Evolutionary conservation across 2,329 filamentous ascomycete genomes (phyloP).

Genomic region (Aureobasidium sp.): DNA sequence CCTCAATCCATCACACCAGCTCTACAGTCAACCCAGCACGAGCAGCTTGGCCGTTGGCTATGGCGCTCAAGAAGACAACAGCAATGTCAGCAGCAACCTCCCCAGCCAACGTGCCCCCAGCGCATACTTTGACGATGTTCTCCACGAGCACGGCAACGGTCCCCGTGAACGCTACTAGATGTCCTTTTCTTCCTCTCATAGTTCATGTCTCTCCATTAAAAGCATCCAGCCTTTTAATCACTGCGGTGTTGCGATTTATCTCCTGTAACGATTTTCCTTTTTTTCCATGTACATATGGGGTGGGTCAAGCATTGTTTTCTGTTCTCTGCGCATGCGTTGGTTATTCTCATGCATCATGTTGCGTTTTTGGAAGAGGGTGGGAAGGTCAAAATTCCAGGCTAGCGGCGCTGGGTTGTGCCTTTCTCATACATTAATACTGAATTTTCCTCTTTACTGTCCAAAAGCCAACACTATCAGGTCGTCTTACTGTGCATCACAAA

Average conservation of each 20-base stretch:
- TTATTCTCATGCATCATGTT: not conserved
- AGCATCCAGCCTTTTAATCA: not conserved
- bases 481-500: too few relatives aligned
- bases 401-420: not conserved
- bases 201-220: not conserved
- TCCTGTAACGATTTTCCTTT: not conserved
- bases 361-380: not conserved
- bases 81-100: constrained; percentile 34
- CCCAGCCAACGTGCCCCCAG: constrained; percentile 69
- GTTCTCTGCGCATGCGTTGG: not conserved
- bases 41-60: constrained; percentile 27
- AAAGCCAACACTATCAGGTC: too few relatives aligned
- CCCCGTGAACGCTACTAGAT: constrained; percentile 15
- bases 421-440: not conserved
- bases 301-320: not conserved
- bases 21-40: constrained; percentile 29
- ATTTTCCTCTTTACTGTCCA: too few relatives aligned
- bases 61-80: constrained; percentile 33
- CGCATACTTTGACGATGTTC: constrained; percentile 81
- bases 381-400: not conserved
- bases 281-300: not conserved
- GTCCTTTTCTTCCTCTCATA: not conserved
- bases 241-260: not conserved
- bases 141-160: constrained; percentile 58
- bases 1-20: not conserved